Percentiles rank a stretch among this genome's conserved stretches.
These are phyloP conservation scores for Penicillium sp. DNA, from an alignment of 2,329 filamentous ascomycete species.

Conservation along the genomic window DNA sequence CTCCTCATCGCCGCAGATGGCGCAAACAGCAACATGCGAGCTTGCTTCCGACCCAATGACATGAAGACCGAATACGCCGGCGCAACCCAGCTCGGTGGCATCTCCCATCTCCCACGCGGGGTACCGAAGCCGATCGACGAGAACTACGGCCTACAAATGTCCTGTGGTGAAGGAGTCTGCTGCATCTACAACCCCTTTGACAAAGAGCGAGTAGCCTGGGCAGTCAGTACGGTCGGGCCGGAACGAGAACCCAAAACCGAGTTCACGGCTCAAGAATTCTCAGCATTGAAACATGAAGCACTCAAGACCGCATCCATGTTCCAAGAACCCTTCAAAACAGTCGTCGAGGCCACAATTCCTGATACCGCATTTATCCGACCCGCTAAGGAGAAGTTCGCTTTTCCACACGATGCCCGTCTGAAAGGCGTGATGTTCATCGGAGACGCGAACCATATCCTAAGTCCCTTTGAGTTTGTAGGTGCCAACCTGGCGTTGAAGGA, in stretches of 20 bases:
- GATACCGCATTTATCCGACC: not conserved
- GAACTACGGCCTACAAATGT: not conserved
- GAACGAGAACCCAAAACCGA: not conserved
- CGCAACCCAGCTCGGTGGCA: not conserved
- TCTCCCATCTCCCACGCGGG: not conserved
- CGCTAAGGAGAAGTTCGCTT: not conserved
- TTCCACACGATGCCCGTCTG: not conserved
- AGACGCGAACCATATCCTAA: not conserved
- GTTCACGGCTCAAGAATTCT: not conserved
- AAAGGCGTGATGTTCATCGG: not conserved
- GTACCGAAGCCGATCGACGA: not conserved
- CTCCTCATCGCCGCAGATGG: not conserved
- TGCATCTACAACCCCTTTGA: not conserved
- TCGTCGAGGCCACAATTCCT: not conserved
- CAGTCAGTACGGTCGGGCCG: not conserved
- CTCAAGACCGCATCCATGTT: not conserved
- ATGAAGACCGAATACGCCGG: not conserved
- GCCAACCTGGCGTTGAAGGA: not conserved
- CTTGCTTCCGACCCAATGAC: not conserved
- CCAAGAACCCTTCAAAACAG: not conserved
- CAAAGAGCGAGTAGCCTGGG: not conserved
- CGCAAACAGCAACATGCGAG: not conserved
- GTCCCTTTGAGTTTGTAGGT: not conserved
- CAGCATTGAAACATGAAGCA: not conserved
- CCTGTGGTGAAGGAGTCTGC: not conserved